Conservation (phyloP, 345 rosid genomes). For the Salix purpurea region DNA sequence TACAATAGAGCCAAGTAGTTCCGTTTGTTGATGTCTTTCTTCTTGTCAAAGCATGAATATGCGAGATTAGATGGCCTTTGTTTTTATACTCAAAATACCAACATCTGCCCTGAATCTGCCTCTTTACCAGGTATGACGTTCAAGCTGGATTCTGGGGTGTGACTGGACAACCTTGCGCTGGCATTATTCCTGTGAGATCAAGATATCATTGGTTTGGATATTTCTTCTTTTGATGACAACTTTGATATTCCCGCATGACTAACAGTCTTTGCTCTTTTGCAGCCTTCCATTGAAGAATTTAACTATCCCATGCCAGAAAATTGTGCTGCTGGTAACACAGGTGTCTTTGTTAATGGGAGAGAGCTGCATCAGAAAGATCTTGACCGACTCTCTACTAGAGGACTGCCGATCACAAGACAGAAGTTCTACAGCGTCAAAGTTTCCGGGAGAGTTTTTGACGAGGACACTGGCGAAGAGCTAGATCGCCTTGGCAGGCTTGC, state of each 20-base stretch:
- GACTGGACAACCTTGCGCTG: constrained; percentile 25
- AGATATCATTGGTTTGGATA: neutral
- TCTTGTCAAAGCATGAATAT: neutral
- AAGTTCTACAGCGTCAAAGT: constrained; percentile 16
- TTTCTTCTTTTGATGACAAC: neutral
- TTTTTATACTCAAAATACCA: neutral
- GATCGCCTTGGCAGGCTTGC: constrained; percentile 24
- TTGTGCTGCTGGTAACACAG: constrained; percentile 23
- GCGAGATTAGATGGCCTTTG: neutral
- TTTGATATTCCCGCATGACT: neutral
- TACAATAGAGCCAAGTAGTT: neutral
- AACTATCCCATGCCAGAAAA: constrained; percentile 17
- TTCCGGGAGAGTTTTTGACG: constrained; percentile 22
- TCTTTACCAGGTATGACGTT: constrained; percentile 22
- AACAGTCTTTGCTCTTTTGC: neutral
- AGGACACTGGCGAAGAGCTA: constrained; percentile 14
- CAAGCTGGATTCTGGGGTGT: constrained; percentile 34
- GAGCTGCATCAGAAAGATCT: constrained; percentile 28
- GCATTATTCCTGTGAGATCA: constrained; percentile 31
- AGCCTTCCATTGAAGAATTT: constrained; percentile 28
- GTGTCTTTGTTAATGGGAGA: constrained; percentile 25
- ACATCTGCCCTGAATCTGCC: neutral
- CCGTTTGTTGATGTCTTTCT: neutral
- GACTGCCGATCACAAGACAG: constrained; percentile 16
- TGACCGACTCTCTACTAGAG: constrained; percentile 17